Conservation (phyloP, 2,329 filamentous ascomycete genomes). For the Pyrenochaeta sp. region DNA sequence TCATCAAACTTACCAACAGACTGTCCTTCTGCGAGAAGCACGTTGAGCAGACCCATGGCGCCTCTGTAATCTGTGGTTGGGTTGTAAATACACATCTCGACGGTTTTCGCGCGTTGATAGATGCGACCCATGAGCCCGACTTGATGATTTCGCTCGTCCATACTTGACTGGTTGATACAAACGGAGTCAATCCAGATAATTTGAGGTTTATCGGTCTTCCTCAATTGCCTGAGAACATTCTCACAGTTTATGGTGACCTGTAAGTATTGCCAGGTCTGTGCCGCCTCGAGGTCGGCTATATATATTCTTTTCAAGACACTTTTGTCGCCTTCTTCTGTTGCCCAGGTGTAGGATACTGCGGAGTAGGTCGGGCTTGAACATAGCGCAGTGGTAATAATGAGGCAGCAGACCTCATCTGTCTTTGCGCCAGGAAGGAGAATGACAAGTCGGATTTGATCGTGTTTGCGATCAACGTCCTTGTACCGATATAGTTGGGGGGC, state of each 20-base stretch:
- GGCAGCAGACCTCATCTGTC: conserved; percentile 3
- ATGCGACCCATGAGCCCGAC: conserved; percentile 21
- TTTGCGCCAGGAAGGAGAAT: conserved; percentile 1
- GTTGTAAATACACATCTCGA: conserved; percentile 5
- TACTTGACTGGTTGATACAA: conserved; percentile 24
- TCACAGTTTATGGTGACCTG: conserved; percentile 19
- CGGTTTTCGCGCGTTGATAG: conserved; percentile 7
- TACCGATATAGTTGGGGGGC: too few relatives aligned
- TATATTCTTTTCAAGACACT: too few relatives aligned
- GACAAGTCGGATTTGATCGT: conserved; percentile 9
- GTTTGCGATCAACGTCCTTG: too few relatives aligned
- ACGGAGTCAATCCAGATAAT: conserved; percentile 26
- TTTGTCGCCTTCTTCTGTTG: conserved; percentile 3
- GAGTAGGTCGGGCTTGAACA: conserved; percentile 12
- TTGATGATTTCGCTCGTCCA: conserved; percentile 16
- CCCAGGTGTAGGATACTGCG: conserved; percentile 23
- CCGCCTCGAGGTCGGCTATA: too few relatives aligned
- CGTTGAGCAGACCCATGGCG: too few relatives aligned
- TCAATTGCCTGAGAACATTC: conserved; percentile 10
- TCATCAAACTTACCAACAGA: too few relatives aligned
- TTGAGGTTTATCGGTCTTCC: conserved; percentile 4
- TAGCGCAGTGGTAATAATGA: conserved; percentile 14
- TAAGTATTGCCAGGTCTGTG: too few relatives aligned
- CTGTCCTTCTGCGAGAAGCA: too few relatives aligned
- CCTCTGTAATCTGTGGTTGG: too few relatives aligned